Base-by-base conservation (phyloP, 441 rosid species). In the Sinapis alba region DNA sequence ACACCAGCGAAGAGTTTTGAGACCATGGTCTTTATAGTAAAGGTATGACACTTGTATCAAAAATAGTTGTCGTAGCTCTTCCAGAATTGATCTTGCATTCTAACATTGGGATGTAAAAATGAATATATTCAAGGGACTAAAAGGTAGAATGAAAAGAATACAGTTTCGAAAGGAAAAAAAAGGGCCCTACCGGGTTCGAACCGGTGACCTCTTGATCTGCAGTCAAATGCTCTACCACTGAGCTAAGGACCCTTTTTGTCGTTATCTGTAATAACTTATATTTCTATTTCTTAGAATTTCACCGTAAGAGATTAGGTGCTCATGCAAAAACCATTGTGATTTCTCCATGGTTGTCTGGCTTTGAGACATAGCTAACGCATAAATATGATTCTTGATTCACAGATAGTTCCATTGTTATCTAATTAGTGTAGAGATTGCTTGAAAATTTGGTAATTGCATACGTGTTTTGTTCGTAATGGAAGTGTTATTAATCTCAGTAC, bases 211-310 rank as follows among this genome's bases (percentile, higher is more conserved):
- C 85, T 93, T 92, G 88, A 90, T 88, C 94, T 88, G 87, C 88
- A 90, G 96, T 88, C 92, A 90, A 89, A 83, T 94, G 90, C 96
- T 90, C 93, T 87, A 88, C 97, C 88, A 87, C 94, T 89, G 94
- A 94, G 97, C 95, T 84, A 90, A 83, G 84, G 85, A 86, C 91
- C 91, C 93, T 21, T 58, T 47, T 57, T 27, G 65, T 58, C 19
- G 7, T 26, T 10, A 1, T 26, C 11, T 0, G 62, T 57, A 1
- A 24, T 26, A 16, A 3, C 0, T 47, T 0, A 7, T 0, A 47
- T 47, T 6, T 16, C 0, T n/a, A 1, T 45, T 45, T 5, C 3
- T 27, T 54, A 2, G 0, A 56, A 56, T 56, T 56, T 56, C 16
- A 56, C 61, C 9, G n/a, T 11, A 4, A 11, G 8, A 20, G 6